Evolutionary conservation across 257 asterid species (phyloP).

Genomic region (Solanum chaucha): DNA sequence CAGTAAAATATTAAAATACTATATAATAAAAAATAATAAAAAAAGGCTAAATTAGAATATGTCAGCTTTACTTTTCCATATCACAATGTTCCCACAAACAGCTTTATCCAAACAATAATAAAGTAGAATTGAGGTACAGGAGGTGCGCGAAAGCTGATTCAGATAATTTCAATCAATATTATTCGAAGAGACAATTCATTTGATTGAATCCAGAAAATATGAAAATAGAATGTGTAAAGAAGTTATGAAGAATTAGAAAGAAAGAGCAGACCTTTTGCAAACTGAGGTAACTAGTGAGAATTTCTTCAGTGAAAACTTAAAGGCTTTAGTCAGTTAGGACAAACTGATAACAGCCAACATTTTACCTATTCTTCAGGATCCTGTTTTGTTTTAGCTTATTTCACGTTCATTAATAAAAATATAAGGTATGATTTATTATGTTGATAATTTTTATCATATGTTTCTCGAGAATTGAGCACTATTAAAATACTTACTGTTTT

Average conservation of each 20-base stretch:
- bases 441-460: accelerated
- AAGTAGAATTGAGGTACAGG: not conserved
- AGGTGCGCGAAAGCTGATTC: not conserved
- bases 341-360: not conserved
- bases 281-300: not conserved
- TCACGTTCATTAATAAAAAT: not conserved
- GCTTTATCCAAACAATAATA: not conserved
- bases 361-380: not conserved
- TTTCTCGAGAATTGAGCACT: too few species aligned
- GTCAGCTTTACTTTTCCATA: not conserved
- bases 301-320: not conserved
- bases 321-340: not conserved
- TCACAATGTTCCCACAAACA: not conserved
- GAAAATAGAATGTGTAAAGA: not conserved
- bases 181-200: not conserved
- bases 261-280: not conserved
- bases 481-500: too few species aligned
- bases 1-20: not conserved
- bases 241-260: not conserved
- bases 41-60: not conserved
- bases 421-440: too few species aligned
- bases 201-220: not conserved
- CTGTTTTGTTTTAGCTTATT: not conserved
- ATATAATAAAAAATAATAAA: not conserved
- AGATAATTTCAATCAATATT: not conserved